Evolutionary conservation across 1,284 basidiomycete species (phyloP).

Genomic region (Ceratobasidium sp.): DNA sequence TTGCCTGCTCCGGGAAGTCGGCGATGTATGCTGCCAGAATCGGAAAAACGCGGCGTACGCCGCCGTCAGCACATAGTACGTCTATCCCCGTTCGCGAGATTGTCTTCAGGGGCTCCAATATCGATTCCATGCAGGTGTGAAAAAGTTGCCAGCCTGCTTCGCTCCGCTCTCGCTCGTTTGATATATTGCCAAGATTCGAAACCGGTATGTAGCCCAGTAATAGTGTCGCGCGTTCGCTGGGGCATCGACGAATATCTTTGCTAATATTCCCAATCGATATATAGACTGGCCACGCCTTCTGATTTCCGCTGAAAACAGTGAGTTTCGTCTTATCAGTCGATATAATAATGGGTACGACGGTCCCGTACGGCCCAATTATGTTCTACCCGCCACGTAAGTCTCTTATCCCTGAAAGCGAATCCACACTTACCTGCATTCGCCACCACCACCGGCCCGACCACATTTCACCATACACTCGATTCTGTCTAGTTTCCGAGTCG

Average conservation of each 20-base stretch:
- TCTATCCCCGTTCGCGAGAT: constrained; percentile 38
- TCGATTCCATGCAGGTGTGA: constrained; percentile 49
- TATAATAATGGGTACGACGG: background rate
- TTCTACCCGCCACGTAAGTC: constrained; percentile 17
- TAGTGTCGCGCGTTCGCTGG: constrained; percentile 8
- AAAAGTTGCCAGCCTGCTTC: constrained; percentile 46
- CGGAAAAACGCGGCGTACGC: constrained; percentile 42
- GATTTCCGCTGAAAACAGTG: background rate
- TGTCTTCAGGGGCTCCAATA: constrained; percentile 46
- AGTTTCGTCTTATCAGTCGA: constrained; percentile 18
- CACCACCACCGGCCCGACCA: constrained; percentile 46
- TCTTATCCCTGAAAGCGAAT: too few relatives aligned
- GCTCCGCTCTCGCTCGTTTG: background rate
- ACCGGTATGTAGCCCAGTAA: constrained; percentile 47
- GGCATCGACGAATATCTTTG: constrained; percentile 18
- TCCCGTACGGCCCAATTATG: background rate
- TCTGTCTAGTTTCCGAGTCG: background rate
- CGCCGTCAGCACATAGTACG: constrained; percentile 48
- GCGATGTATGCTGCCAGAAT: constrained; percentile 52
- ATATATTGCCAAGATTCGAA: background rate
- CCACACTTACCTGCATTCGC: constrained; percentile 35
- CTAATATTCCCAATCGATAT: constrained; percentile 47
- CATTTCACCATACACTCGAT: constrained; percentile 30
- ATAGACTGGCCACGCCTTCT: constrained; percentile 6
- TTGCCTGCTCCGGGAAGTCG: constrained; percentile 52